Conservation (phyloP, 176 grass and related monocot genomes). For the Phoenix roebelenii region DNA sequence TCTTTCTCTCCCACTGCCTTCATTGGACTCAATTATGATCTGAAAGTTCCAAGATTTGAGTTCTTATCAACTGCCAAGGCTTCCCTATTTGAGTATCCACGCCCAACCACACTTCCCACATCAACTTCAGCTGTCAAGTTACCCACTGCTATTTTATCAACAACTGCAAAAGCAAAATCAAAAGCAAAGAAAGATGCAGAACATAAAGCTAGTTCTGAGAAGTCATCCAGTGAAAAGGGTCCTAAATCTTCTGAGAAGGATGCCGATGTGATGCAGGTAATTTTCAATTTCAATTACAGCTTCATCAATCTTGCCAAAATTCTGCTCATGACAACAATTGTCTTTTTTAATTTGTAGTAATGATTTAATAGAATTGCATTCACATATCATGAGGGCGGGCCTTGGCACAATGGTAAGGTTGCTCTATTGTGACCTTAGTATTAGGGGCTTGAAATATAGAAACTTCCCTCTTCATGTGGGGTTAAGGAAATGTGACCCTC, state of each 20-base stretch:
- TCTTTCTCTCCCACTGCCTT: slow-evolving; percentile 89
- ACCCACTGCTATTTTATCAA: slow-evolving; percentile 88
- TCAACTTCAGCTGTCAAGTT: slow-evolving; percentile 64
- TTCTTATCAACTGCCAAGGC: slow-evolving; percentile 90
- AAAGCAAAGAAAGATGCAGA: slow-evolving; percentile 94
- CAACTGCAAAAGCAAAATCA: slow-evolving; percentile 87
- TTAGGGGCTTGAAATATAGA: too few relatives aligned
- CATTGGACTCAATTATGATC: slow-evolving; percentile 85
- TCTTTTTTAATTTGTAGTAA: too few relatives aligned
- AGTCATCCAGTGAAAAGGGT: slow-evolving; percentile 40
- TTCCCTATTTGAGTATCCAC: slow-evolving; percentile 84
- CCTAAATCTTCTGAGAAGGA: slow-evolving; percentile 66
- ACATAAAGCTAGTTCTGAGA: slow-evolving; percentile 69
- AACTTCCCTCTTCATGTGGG: too few relatives aligned
- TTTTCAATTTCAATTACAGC: too few relatives aligned
- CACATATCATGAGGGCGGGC: too few relatives aligned
- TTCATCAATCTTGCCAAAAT: neutral
- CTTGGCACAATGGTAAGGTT: too few relatives aligned
- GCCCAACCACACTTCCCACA: slow-evolving; percentile 62
- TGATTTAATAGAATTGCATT: too few relatives aligned
- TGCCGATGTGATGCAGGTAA: slow-evolving; percentile 85
- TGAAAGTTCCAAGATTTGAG: slow-evolving; percentile 96
- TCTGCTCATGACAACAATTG: neutral
- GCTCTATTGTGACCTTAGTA: too few relatives aligned
- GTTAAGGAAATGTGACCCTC: too few relatives aligned